Percentiles rank a stretch among this genome's conserved stretches.
Conservation (phyloP, 441 rosid species). For the Bocquillonia castaneifolia region DNA sequence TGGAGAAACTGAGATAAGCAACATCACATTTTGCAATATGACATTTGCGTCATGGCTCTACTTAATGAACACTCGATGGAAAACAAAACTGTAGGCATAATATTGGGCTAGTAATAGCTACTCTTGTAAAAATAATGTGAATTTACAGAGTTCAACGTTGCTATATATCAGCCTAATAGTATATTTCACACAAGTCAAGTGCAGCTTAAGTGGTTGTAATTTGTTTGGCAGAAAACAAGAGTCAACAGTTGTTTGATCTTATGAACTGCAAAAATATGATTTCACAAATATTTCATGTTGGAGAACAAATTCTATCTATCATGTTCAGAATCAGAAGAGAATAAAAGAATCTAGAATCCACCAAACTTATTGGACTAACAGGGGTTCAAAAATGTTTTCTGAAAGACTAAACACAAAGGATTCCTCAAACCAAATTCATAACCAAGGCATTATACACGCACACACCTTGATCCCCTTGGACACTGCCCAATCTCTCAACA, state of each 20-base stretch:
- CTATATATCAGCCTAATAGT: too few relatives aligned
- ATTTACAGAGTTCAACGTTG: neutral
- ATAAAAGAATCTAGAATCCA: too few relatives aligned
- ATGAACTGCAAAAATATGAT: too few relatives aligned
- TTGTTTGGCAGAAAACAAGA: too few relatives aligned
- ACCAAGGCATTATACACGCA: neutral
- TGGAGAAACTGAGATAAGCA: too few relatives aligned
- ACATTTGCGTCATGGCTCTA: neutral
- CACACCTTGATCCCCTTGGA: constrained; percentile 74
- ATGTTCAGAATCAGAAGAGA: too few relatives aligned
- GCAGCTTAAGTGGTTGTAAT: neutral
- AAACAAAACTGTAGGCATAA: neutral
- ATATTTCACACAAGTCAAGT: neutral
- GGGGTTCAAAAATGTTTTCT: neutral
- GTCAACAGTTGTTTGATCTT: too few relatives aligned
- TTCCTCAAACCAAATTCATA: neutral
- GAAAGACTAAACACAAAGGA: neutral
- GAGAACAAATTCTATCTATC: too few relatives aligned
- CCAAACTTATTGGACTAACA: too few relatives aligned
- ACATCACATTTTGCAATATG: neutral
- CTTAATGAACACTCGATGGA: neutral
- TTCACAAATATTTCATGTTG: too few relatives aligned
- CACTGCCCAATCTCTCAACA: constrained; percentile 70
- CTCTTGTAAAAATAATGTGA: too few relatives aligned
- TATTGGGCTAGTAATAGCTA: neutral